Conservation (phyloP, 2,329 filamentous ascomycete genomes). For the Aplosporella prunicola region DNA sequence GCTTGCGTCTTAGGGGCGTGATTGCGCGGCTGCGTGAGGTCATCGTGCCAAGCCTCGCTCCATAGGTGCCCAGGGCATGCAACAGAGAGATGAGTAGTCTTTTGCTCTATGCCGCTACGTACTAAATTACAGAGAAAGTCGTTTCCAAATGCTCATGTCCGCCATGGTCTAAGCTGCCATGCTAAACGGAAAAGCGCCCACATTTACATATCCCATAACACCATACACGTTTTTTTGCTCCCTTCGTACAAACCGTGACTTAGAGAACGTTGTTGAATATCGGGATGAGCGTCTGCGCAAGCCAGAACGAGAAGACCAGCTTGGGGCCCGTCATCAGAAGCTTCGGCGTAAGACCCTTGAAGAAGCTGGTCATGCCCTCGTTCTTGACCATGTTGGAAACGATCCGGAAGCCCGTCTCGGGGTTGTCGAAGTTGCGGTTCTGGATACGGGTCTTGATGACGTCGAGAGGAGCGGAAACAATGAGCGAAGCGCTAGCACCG, state of each 20-base stretch:
- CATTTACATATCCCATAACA: constrained; percentile 11
- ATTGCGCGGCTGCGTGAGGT: too few species aligned
- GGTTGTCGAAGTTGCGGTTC: constrained; percentile 98
- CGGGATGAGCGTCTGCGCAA: constrained; percentile 95
- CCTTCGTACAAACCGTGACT: neutral
- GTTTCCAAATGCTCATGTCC: too few species aligned
- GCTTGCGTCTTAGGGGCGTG: too few species aligned
- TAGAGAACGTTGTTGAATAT: constrained; percentile 65
- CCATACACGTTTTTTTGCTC: constrained; percentile 9
- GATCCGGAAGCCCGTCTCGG: constrained; percentile 87
- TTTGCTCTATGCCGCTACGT: too few species aligned
- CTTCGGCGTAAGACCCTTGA: constrained; percentile 96
- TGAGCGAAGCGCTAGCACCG: constrained; percentile 85
- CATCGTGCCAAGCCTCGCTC: too few species aligned
- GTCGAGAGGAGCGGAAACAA: constrained; percentile 92
- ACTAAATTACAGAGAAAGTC: too few species aligned
- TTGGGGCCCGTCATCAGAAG: constrained; percentile 98
- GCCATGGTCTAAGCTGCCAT: too few species aligned
- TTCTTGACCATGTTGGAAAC: constrained; percentile 86
- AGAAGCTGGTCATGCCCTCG: constrained; percentile 80
- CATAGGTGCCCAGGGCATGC: too few species aligned
- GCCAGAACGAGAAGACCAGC: constrained; percentile 99
- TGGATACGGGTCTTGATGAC: constrained; percentile 98
- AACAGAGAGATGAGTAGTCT: too few species aligned
- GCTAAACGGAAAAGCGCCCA: constrained; percentile 1